Base-by-base conservation (phyloP, 1,139 yeast species). In the Geotrichum siamense region DNA sequence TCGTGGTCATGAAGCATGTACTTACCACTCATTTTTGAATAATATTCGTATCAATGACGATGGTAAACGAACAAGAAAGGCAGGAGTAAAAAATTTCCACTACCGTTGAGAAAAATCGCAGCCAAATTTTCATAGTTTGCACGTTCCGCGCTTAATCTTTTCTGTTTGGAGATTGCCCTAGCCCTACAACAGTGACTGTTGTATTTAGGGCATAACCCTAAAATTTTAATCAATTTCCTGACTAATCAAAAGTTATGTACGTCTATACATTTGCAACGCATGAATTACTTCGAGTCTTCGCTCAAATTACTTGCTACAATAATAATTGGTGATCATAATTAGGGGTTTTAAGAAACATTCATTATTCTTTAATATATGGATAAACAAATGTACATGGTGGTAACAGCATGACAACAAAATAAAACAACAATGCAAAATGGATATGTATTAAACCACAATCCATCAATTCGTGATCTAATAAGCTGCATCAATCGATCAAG, bases 21-120 rank as follows among this genome's bases (percentile, higher is more conserved):
- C 34, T 30, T 30, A 30, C 34, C 34, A 30, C 34, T 30, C 34
- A 30, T 30, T 30, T 30, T 30, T 30, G 34, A 30, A 30, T 30
- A 30, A 16, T 30, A 30, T 10, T 30, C 34, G 34, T 30, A 16
- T 30, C 6, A 30, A 13, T 28, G 31, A 30, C 34, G 21, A 16
- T 13, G 26, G 26, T 6, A 23, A 23, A 23, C 26, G 26, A 23
- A 23, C 26, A 23, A 23, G 10, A 6, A 10, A 8, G 10, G 26
- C 26, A 13, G 34, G 34, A 30, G 34, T 16, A 30, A 30, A 30
- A 30, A 30, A 30, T 30, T 30, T 30, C 20, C 34, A 30, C 15
- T 21, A 19, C 21, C 15, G 26, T 23, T 8, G 26, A 23, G 21
- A 30, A n/a, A 30, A 17, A 30, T n/a, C n/a, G n/a, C n/a, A n/a